Evolutionary conservation across 2,329 filamentous ascomycete species (phyloP).

Genomic region (Cladosporium austrohemisphaericum): DNA sequence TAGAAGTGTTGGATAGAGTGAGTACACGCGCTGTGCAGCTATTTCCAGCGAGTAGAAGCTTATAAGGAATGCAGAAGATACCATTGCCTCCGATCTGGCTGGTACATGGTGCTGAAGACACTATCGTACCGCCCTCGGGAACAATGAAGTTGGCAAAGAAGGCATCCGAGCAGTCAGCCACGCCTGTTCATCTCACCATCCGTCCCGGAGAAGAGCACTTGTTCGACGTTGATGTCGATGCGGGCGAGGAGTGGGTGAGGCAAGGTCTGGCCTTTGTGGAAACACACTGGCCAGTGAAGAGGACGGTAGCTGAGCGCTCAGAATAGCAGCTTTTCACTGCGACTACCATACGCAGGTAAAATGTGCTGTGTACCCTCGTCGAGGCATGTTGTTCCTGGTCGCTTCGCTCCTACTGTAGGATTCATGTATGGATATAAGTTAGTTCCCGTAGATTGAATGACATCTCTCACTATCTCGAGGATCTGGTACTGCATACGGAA

Average conservation of each 20-base stretch:
- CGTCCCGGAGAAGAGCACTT: slow-evolving; percentile 35
- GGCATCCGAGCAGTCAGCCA: slow-evolving; percentile 25
- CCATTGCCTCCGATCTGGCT: slow-evolving; percentile 31
- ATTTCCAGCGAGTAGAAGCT: too few species aligned
- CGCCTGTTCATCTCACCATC: slow-evolving; percentile 27
- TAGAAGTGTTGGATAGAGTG: slow-evolving; percentile 26
- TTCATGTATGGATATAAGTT: too few species aligned
- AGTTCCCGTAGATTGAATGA: too few species aligned
- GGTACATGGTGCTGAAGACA: slow-evolving; percentile 36
- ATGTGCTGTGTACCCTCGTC: too few species aligned
- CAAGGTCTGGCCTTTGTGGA: slow-evolving; percentile 26
- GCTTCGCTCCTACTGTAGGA: too few species aligned
- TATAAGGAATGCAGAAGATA: too few species aligned
- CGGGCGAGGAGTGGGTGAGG: slow-evolving; percentile 31
- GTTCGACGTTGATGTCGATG: slow-evolving; percentile 31
- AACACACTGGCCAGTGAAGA: slow-evolving; percentile 26
- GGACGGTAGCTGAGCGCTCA: too few species aligned
- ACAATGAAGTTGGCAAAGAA: slow-evolving; percentile 29
- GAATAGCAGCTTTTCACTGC: too few species aligned
- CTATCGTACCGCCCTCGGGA: slow-evolving; percentile 29
- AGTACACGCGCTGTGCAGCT: neutral
- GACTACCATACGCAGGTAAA: too few species aligned
- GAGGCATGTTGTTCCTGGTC: too few species aligned
- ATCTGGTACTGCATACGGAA: too few species aligned
- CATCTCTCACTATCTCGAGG: too few species aligned